These are phyloP conservation scores for Pisolithus orientalis DNA, from an alignment of 768 basidiomycete genomes.

Conservation along the genomic window DNA sequence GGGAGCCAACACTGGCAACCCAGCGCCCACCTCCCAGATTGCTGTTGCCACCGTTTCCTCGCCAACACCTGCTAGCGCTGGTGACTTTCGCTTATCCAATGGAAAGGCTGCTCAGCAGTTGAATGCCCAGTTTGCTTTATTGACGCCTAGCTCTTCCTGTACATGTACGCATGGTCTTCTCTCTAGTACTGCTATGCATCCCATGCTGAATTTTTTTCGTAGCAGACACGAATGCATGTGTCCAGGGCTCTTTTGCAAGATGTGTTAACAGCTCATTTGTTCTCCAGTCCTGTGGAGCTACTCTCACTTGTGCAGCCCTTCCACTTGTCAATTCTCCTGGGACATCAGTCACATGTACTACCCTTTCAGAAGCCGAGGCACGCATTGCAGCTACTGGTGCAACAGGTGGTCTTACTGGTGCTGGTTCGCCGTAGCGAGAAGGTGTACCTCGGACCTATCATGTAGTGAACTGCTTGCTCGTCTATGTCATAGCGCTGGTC, in stretches of 20 bases:
- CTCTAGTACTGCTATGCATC: constrained; percentile 17
- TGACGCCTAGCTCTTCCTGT: constrained; percentile 43
- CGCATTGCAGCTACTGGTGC: constrained; percentile 41
- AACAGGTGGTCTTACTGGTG: constrained; percentile 38
- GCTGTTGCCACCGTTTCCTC: background rate
- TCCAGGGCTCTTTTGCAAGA: constrained; percentile 45
- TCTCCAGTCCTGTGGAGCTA: constrained; percentile 22
- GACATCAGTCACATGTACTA: constrained; percentile 48
- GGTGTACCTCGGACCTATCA: too few relatives aligned
- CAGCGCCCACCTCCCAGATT: background rate
- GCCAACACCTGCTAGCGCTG: background rate
- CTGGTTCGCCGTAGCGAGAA: background rate
- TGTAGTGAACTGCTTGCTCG: background rate
- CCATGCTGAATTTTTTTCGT: constrained; percentile 8
- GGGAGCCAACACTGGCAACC: background rate
- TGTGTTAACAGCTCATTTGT: constrained; percentile 41
- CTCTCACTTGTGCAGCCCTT: constrained; percentile 40
- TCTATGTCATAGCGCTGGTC: too few relatives aligned
- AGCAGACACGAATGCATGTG: constrained; percentile 41
- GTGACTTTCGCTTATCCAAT: constrained; percentile 27
- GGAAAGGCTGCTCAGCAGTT: constrained; percentile 45
- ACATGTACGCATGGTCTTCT: constrained; percentile 22
- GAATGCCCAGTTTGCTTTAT: constrained; percentile 45
- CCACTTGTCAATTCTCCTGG: constrained; percentile 50
- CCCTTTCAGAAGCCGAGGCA: constrained; percentile 36